Conservation (phyloP, 768 basidiomycete genomes). For the Macrolepiota dolichaula region DNA sequence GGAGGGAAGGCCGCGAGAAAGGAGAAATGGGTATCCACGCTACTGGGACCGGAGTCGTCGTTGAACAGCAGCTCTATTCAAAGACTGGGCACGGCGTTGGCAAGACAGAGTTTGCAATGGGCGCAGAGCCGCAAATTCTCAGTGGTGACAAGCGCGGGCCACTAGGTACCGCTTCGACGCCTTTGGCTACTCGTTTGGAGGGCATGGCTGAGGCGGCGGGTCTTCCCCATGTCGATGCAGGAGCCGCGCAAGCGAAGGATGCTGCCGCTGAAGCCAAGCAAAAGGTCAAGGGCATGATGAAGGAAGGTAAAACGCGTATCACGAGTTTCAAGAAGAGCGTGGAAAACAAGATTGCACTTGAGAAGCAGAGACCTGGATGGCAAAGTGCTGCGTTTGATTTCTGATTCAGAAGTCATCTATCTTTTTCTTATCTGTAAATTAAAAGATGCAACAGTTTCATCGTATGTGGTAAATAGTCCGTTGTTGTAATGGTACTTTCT, state of each 20-base stretch:
- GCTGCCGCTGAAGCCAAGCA: conserved; percentile 20
- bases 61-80: conserved; percentile 38
- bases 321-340: conserved; percentile 43
- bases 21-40: conserved; percentile 43
- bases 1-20: conserved; percentile 30
- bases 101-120: conserved; percentile 52
- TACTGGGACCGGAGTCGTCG: conserved; percentile 63
- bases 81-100: conserved; percentile 18
- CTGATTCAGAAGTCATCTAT: conserved; percentile 8
- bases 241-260: conserved; percentile 21
- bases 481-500: too few relatives aligned
- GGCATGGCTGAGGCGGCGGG: conserved; percentile 28
- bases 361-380: conserved; percentile 42
- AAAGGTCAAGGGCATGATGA: conserved; percentile 23
- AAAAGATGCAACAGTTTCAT: too few relatives aligned
- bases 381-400: conserved; percentile 46
- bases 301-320: conserved; percentile 33
- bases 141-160: conserved; percentile 68
- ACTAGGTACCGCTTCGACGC: conserved; percentile 47
- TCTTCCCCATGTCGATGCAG: conserved; percentile 24
- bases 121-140: conserved; percentile 72
- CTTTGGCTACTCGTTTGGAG: conserved; percentile 31
- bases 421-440: too few relatives aligned
- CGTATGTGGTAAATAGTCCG: too few relatives aligned
- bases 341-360: conserved; percentile 33